Evolutionary conservation across 106 monocot species (phyloP), one percentile per base, ranked within the genome.

Genomic region (Hemerocallis citrina): DNA sequence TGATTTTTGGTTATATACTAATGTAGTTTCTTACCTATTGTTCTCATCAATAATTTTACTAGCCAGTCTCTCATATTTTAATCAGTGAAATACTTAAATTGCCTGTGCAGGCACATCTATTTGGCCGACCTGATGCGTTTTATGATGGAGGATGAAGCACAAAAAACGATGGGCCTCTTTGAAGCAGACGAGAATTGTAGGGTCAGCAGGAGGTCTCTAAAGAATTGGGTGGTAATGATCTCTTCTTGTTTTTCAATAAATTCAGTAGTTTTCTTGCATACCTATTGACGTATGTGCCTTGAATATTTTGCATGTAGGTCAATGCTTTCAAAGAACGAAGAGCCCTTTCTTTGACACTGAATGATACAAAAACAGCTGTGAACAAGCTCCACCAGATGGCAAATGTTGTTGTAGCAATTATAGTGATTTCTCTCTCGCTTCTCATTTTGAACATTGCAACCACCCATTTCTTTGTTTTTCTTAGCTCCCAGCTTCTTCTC

Each of bases 291-390:
- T 54, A 0, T 31, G 16, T 0, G 28, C 54, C 15, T 23, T 10
- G 52, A 29, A 23, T 45, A 19, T 39, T 56, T 34, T 32, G 22
- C 14, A 58, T 34, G 30, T 76, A 93, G 93, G 77, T 93, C 34
- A 86, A 83, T 75, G 83, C 80, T n/a, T 94, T 83, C 61, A 75
- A 73, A 74, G 89, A 89, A 37, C 77, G 94, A 15, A 85, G 78
- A 55, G 83, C 89, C 43, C 89, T 94, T 38, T 60, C 94, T 12
- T 76, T 86, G 51, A 83, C 94, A 5, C 68, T 94, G 21, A 83
- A 89, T 52, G 94, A 94, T 48, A 89, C 94, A 3, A 94, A 94
- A 65, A 89, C 94, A 52, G 94, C 85, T 19, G 89, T 94, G 22
- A 89, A 86, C 52, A 89, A 80, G 63, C 85, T 94, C 37, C 85